Conservation (phyloP, 306 rosid genomes). For the Vigna mungo region DNA sequence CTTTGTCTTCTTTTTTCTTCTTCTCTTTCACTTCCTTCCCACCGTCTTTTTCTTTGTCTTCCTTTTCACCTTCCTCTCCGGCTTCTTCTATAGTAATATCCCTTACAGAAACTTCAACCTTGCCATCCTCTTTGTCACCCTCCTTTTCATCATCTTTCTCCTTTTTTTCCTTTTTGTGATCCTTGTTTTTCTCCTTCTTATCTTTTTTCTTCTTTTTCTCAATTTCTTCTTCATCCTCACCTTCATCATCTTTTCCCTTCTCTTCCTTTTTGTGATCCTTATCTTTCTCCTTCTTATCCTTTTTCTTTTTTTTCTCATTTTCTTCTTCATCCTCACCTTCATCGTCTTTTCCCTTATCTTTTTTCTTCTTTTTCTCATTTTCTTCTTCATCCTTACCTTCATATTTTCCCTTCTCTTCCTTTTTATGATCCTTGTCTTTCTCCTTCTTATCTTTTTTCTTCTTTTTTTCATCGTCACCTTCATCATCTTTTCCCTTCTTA, state of each 20-base stretch:
- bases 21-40: slow-evolving; percentile 42
- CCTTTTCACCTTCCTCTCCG: slow-evolving; percentile 35
- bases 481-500: background rate
- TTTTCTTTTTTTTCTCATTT: slow-evolving; percentile 21
- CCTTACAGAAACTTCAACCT: slow-evolving; percentile 41
- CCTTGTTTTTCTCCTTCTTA: slow-evolving; percentile 19
- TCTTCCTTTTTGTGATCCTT: background rate
- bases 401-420: slow-evolving; percentile 3
- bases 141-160: background rate
- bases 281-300: slow-evolving; percentile 18
- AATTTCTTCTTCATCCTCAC: slow-evolving; percentile 13
- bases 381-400: slow-evolving; percentile 15
- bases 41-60: slow-evolving; percentile 25
- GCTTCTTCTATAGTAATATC: slow-evolving; percentile 53
- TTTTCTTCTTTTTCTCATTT: too few relatives aligned
- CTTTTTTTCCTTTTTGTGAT: slow-evolving; percentile 5
- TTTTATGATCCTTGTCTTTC: background rate
- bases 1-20: slow-evolving; percentile 50
- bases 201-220: slow-evolving; percentile 23
- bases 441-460: slow-evolving; percentile 17
- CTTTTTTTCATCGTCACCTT: slow-evolving; percentile 13
- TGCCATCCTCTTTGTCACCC: slow-evolving; percentile 7
- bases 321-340: slow-evolving; percentile 13
- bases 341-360: background rate
- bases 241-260: slow-evolving; percentile 4